Base-by-base conservation (phyloP, 2,329 filamentous ascomycete genomes). In the Ascochyta pisi region DNA sequence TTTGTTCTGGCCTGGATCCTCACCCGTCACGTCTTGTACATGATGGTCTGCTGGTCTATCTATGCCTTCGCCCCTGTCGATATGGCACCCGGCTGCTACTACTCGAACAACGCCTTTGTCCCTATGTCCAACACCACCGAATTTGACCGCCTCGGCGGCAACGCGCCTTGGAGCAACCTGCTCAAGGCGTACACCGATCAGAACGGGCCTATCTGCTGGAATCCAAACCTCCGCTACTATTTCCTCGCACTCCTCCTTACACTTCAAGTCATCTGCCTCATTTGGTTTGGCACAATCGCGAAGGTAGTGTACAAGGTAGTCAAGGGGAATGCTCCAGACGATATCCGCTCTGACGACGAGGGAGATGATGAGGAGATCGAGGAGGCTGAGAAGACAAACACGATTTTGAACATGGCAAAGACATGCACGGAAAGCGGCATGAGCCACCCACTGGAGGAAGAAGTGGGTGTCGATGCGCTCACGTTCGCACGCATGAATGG, bases 261-360 rank as follows among this genome's bases (percentile, higher is more conserved):
- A 34, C 82, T 99, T 22, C 92, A 98, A 76, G 80, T 83, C 22
- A 84, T 99, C 49, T 92, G 90, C 29, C 79, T 96, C 33, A 83
- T 90, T 59, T 98, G 95, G 95, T 96, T 98, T 70, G 83, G 82
- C 60, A 90, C 96, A 87, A 96, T 98, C 64, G 77, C 93, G 35
- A 86, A 87, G 54, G 90, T 99, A 2, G 92, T 92, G 22, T 83
- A 89, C 60, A 88, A 89, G 58, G 92, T 98, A 6, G 73, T 98
- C 33, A 84, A 83, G 46, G 93, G 94, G 29, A 85, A 83, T 34
- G 82, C 86, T 29, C 92, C 94, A 5, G 92, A 97, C 61, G 95
- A 99, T 70, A 84, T 86, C 16, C 87, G 95, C 52, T 96, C 91
- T 61, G 94, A 97, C 65, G 91, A 92, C 61, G 92, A 96, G 76